Conservation (phyloP, 345 rosid genomes). For the Eucalyptus tenuipes region DNA sequence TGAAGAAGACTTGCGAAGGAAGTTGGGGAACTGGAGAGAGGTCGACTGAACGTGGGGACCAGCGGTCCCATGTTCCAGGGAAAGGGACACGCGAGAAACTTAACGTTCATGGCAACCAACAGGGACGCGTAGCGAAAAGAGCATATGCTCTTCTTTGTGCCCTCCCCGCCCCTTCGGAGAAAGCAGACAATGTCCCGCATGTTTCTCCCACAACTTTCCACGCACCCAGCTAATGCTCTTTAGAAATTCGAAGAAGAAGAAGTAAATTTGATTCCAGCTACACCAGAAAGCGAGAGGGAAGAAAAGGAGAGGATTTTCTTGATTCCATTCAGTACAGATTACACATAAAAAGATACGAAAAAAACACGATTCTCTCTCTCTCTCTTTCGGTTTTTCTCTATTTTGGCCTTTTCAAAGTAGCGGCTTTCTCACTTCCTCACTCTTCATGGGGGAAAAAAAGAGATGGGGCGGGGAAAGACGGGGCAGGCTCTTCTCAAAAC, state of each 20-base stretch:
- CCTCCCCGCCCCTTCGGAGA: not conserved
- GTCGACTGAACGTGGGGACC: not conserved
- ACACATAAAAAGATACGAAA: not conserved
- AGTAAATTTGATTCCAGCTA: not conserved
- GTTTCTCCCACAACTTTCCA: not conserved
- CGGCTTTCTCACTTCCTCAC: not conserved
- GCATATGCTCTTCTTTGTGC: not conserved
- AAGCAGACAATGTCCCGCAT: rapidly evolving
- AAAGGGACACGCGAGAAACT: not conserved
- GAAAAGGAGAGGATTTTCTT: not conserved
- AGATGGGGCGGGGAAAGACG: not conserved
- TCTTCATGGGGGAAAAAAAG: not conserved
- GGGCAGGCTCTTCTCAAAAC: not conserved
- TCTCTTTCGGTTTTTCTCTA: not conserved
- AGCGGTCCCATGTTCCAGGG: not conserved
- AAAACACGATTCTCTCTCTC: not conserved
- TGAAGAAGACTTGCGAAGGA: not conserved
- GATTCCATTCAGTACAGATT: not conserved
- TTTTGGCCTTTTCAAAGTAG: not conserved
- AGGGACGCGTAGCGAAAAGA: not conserved
- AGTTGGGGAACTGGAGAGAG: not conserved
- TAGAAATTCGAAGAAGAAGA: not conserved
- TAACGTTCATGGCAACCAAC: not conserved
- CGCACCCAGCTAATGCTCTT: not conserved
- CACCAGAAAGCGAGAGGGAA: not conserved